Percentiles rank a stretch among this genome's conserved stretches.
Evolutionary conservation across 805 yeast genomes (phyloP).

Genomic region (Citeromyces nyonsensis): DNA sequence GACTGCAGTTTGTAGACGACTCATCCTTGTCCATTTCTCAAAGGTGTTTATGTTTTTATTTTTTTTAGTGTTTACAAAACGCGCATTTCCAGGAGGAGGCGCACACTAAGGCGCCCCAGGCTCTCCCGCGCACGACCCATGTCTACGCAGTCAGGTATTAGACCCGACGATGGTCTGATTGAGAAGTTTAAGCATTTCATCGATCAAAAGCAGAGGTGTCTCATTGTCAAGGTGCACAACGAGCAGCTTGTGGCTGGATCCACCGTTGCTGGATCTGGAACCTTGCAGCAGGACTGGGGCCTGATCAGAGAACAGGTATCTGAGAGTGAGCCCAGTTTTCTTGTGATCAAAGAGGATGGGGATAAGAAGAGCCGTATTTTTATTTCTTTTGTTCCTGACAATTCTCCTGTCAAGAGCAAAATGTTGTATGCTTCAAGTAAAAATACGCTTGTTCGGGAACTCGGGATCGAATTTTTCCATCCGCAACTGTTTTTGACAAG

Average conservation of each 20-base stretch:
- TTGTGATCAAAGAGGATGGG: constrained; percentile 23
- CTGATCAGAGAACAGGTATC: constrained; percentile 14
- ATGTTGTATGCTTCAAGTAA: constrained; percentile 93
- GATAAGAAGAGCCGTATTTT: constrained; percentile 27
- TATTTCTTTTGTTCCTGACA: constrained; percentile 78
- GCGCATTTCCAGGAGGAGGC: no score
- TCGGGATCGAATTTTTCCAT: constrained; percentile 43
- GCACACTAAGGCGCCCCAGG: no score
- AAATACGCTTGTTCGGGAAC: constrained; percentile 54
- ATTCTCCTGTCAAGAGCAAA: constrained; percentile 64
- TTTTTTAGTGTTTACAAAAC: no score
- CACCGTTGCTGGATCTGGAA: constrained; percentile 12
- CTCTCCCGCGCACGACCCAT: no score
- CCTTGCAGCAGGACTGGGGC: constrained; percentile 19
- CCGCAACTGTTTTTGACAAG: constrained; percentile 41
- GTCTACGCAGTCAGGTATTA: no score
- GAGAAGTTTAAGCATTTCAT: constrained; percentile 25
- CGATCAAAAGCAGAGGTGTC: constrained; percentile 12
- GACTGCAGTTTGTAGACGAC: no score
- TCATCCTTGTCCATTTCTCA: no score
- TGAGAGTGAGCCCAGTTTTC: constrained; percentile 29
- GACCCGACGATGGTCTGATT: constrained; percentile 26
- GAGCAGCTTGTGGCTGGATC: constrained; percentile 18
- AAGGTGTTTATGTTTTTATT: no score
- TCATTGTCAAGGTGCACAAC: constrained; percentile 12